Percentiles rank a stretch among this genome's conserved stretches.
These are phyloP conservation scores for Penicillium cataractarum DNA, from an alignment of 495 filamentous ascomycete species.

Conservation along the genomic window DNA sequence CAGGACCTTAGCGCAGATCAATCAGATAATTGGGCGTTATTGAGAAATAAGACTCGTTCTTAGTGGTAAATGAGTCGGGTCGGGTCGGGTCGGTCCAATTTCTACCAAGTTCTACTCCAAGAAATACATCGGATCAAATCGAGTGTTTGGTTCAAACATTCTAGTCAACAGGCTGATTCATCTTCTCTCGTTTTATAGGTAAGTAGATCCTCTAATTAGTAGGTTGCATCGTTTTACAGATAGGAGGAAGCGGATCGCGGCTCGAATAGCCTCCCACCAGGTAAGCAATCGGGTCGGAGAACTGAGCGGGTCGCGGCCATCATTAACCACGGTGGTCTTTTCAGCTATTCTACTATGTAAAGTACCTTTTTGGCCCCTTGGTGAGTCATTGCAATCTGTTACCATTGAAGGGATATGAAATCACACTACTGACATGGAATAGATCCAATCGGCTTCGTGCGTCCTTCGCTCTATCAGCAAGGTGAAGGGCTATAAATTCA, in stretches of 20 bases:
- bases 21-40: no score
- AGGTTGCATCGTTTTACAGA: no score
- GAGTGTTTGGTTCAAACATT: no score
- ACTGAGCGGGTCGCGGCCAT: neutral
- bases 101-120: neutral
- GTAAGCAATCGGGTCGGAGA: no score
- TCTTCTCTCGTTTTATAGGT: neutral
- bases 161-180: neutral
- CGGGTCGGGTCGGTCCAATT: neutral
- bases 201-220: no score
- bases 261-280: no score
- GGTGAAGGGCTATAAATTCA: neutral
- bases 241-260: neutral
- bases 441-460: neutral
- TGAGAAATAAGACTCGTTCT: no score
- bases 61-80: neutral
- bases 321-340: no score
- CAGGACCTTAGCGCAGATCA: no score
- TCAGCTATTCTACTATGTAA: no score
- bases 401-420: neutral
- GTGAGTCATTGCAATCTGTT: no score
- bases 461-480: neutral
- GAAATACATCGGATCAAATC: neutral
- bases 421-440: neutral
- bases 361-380: no score